Base-by-base conservation (phyloP, 805 yeast species). In the Spathaspora hagerdaliae region DNA sequence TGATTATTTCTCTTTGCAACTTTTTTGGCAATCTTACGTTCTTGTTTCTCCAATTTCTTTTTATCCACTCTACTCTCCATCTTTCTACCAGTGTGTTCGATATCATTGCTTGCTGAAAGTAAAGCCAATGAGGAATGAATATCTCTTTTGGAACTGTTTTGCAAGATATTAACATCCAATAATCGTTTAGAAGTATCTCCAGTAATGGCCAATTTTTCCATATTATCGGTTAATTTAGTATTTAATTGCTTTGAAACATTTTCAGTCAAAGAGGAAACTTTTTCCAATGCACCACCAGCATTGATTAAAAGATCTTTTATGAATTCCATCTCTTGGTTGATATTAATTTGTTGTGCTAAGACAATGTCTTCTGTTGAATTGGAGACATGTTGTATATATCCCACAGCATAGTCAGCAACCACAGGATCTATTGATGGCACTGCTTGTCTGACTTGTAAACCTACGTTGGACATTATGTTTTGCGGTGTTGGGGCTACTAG, bases 1-100 rank as follows among this genome's bases (percentile, higher is more conserved):
- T 83, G 81, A 63, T 87, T 87, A 61, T 81, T 80, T 55, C 90
- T 78, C 73, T 92, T 92, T 36, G 97, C 97, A 50, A 94, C 92
- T 71, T 94, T 94, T 61, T 95, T 92, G 19, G 97, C 97, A 62
- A 94, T 91, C 74, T 94, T 94, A 59, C 90, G 82, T 73, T 94
- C 99, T 47, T 97, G 99, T 67, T 92, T 94, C 62, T 91, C 97
- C 58, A 94, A 81, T 67, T 94, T 94, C 82, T 90, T 91, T 75
- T 86, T 86, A 65, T 94, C 99, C 37, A 94, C 99, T 59, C 95
- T 81, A 38, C 95, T 83, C 65, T 94, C 98, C 72, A 90, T 85
- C 54, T 85, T 82, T 67, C 96, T 80, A 46, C 96, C 97, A 0
- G 96, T 77, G 51, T 91, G 95, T 51, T 91, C 97, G 53, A 94